Evolutionary conservation across 2,329 filamentous ascomycete species (phyloP), one percentile per base, ranked within the genome.

Genomic region (Neocucurbitaria cava): DNA sequence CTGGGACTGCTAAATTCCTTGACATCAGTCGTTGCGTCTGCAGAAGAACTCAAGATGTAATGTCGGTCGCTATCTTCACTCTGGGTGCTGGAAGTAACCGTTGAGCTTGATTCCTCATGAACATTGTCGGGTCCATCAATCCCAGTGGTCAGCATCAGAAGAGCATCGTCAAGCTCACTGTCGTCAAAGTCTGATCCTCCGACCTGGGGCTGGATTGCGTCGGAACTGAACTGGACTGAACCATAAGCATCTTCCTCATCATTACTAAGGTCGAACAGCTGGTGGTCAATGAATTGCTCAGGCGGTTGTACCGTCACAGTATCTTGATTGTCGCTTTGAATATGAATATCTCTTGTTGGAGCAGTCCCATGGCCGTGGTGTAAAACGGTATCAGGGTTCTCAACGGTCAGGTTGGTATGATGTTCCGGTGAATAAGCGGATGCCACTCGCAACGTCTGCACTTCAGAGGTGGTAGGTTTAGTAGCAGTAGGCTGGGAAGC

Each of bases 81-180:
- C 31, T n/a, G 13, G 8, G 17, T 4, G n/a, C 15, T n/a, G 9
- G 17, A n/a, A 30, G 49, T 47, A 33, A 28, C 17, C 8, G 31
- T 26, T 43, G 49, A 56, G 46, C 41, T 58, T 18, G 49, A 49
- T 3, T 36, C 8, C 15, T 35, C 17, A 13, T 51, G 30, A 15
- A 36, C 15, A 15, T 26, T 44, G 20, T 41, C 42, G 23, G 21
- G 17, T 36, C 57, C 51, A 15, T 31, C 21, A 0, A 33, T 28
- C 1, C 61, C 52, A 10, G 52, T 40, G 10, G 50, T 50, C 15
- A 71, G 40, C 20, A 47, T 52, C 17, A 68, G 46, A 10, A 72
- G 52, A 23, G 72, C 69, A 9, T 64, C 54, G 24, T 72, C 69
- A 24, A 68, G 68, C n/a, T 54, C 48, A 13, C 65, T 61, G 11